phyloP scores from a whole-genome alignment of 257 asterid genomes.

The Avicennia marina region DNA sequence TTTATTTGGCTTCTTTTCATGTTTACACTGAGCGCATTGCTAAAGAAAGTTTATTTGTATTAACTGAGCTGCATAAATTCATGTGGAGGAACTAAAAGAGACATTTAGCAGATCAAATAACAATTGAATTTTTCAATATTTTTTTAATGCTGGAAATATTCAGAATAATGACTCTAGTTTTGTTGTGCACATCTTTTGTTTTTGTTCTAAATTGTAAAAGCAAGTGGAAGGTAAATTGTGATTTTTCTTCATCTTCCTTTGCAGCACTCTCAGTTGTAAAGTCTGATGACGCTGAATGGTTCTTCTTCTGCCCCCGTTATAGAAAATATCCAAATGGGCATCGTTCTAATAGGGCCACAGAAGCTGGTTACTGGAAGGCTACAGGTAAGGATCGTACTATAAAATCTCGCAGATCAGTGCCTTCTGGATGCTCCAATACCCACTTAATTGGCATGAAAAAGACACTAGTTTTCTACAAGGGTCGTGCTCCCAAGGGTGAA shows the following conservation, averaged over 20 bases:
- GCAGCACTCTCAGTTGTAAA: slow-evolving; percentile 74
- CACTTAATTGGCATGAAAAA: slow-evolving; percentile 71
- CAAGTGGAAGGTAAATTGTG: neutral
- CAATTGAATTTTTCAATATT: no score
- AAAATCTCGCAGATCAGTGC: slow-evolving; percentile 44
- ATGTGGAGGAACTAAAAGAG: no score
- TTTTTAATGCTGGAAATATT: no score
- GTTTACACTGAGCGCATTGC: neutral
- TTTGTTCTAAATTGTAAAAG: no score
- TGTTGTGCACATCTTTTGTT: neutral
- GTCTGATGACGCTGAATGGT: slow-evolving; percentile 77
- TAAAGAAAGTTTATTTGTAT: neutral
- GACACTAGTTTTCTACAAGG: slow-evolving; percentile 74
- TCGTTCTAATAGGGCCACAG: slow-evolving; percentile 77
- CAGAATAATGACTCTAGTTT: no score
- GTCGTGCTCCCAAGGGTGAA: slow-evolving; percentile 89
- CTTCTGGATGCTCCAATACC: slow-evolving; percentile 30
- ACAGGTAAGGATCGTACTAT: slow-evolving; percentile 82
- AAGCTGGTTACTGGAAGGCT: slow-evolving; percentile 84
- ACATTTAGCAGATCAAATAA: no score
- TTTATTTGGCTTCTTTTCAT: neutral
- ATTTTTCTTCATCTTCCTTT: neutral
- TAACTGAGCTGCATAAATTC: no score
- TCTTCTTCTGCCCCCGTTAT: slow-evolving; percentile 76
- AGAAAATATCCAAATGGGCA: slow-evolving; percentile 74